A percentile compares a stretch with the other conserved stretches of the same genome.
These are phyloP conservation scores for Osmanthus fragrans DNA, from an alignment of 257 asterid species.

Conservation along the genomic window DNA sequence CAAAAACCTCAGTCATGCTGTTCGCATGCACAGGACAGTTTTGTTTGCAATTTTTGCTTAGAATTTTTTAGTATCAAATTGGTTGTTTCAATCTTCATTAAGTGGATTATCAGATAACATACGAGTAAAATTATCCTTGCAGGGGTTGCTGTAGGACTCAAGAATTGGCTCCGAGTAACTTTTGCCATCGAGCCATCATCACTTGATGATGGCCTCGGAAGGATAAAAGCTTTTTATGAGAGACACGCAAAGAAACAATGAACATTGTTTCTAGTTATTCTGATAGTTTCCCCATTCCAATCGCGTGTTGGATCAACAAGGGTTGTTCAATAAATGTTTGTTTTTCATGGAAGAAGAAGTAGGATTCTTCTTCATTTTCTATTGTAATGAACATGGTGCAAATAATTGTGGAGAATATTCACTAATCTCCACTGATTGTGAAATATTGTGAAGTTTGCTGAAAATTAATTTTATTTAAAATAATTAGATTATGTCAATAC, in stretches of 20 bases:
- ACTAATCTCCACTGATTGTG: not conserved
- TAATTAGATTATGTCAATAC: no score
- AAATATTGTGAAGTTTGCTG: not conserved
- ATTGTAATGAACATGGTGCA: not conserved
- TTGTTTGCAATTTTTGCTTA: not conserved
- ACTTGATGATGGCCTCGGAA: slow-evolving; percentile 57
- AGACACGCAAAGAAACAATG: slow-evolving; percentile 69
- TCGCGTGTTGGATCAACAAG: slow-evolving; percentile 20
- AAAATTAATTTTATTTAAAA: no score
- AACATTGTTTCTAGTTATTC: slow-evolving; percentile 22
- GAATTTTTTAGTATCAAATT: not conserved
- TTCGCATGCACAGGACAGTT: not conserved
- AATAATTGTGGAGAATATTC: slow-evolving; percentile 14
- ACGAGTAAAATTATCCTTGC: slow-evolving; percentile 7
- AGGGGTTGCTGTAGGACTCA: slow-evolving; percentile 73
- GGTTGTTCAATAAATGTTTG: slow-evolving; percentile 15
- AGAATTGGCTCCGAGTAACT: slow-evolving; percentile 78
- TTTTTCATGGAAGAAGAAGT: slow-evolving; percentile 7
- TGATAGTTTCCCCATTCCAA: not conserved
- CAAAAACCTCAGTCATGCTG: not conserved
- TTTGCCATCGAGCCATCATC: slow-evolving; percentile 70
- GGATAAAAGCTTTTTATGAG: slow-evolving; percentile 62
- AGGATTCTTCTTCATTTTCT: slow-evolving; percentile 22
- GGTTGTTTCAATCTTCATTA: not conserved
- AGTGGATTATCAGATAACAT: not conserved